These are phyloP conservation scores for Rhynchospora tenuis DNA, from an alignment of 176 grass and related monocot genomes.

Conservation along the genomic window DNA sequence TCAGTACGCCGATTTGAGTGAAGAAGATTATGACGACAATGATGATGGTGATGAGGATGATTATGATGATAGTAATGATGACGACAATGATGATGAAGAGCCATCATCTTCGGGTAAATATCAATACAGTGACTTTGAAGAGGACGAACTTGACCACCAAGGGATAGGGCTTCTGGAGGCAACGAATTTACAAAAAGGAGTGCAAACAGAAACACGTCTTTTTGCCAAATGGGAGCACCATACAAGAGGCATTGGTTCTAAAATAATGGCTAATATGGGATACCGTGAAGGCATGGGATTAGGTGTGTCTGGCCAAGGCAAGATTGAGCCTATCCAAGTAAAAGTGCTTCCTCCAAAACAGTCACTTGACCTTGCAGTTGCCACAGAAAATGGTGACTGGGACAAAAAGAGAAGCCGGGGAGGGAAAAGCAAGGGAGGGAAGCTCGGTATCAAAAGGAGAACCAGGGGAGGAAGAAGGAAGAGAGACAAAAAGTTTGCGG, in stretches of 20 bases:
- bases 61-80: conserved; percentile 32
- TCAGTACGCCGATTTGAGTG: conserved; percentile 57
- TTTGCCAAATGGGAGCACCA: conserved; percentile 97
- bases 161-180: conserved; percentile 64
- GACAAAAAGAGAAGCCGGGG: conserved; percentile 63
- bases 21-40: conserved; percentile 39
- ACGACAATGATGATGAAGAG: conserved; percentile 43
- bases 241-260: conserved; percentile 84
- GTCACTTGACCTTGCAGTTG: conserved; percentile 74
- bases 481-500: conserved; percentile 68
- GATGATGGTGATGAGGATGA: not conserved
- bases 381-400: conserved; percentile 5
- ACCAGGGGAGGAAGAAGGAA: conserved; percentile 70
- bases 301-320: conserved; percentile 81
- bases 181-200: conserved; percentile 46
- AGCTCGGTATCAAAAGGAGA: not conserved
- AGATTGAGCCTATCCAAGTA: conserved; percentile 69
- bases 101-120: conserved; percentile 11
- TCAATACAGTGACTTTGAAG: conserved; percentile 11
- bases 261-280: conserved; percentile 98
- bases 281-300: conserved; percentile 91
- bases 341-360: conserved; percentile 79
- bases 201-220: conserved; percentile 72
- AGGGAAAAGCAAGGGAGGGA: conserved; percentile 65
- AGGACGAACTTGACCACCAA: conserved; percentile 40